phyloP scores from a whole-genome alignment of 257 asterid genomes.

The Solanum arcanum region DNA sequence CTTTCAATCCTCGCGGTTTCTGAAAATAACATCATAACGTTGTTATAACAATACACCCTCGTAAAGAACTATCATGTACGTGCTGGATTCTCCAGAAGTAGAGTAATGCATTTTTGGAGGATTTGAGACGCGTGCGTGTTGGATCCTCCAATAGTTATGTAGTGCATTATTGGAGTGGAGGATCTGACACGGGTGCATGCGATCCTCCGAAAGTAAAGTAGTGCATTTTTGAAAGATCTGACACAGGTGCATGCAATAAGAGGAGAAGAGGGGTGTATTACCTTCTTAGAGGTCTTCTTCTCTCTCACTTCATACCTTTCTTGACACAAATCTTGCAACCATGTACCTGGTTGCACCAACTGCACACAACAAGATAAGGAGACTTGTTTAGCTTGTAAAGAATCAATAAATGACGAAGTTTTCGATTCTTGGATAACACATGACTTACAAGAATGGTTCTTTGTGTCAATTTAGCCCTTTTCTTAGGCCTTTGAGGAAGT shows the following conservation, averaged over 20 bases:
- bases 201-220: not conserved
- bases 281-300: slow-evolving; percentile 38
- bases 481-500: slow-evolving; percentile 44
- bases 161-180: not conserved
- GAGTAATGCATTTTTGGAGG: not conserved
- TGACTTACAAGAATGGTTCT: slow-evolving; percentile 23
- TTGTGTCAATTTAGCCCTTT: slow-evolving; percentile 29
- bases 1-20: slow-evolving; percentile 36
- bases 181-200: not conserved
- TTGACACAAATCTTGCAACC: slow-evolving; percentile 33
- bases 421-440: not conserved
- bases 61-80: not conserved
- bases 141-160: not conserved
- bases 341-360: slow-evolving; percentile 44
- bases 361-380: not conserved
- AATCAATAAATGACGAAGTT: not conserved
- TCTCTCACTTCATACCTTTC: slow-evolving; percentile 54
- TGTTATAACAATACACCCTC: not conserved
- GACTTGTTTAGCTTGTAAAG: not conserved
- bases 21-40: not conserved
- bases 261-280: not conserved
- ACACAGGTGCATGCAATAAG: not conserved
- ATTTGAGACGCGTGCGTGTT: not conserved
- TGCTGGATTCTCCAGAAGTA: not conserved
- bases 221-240: not conserved